phyloP scores from a whole-genome alignment of 2,329 filamentous ascomycete genomes.

The Colletotrichum eremochloae region DNA sequence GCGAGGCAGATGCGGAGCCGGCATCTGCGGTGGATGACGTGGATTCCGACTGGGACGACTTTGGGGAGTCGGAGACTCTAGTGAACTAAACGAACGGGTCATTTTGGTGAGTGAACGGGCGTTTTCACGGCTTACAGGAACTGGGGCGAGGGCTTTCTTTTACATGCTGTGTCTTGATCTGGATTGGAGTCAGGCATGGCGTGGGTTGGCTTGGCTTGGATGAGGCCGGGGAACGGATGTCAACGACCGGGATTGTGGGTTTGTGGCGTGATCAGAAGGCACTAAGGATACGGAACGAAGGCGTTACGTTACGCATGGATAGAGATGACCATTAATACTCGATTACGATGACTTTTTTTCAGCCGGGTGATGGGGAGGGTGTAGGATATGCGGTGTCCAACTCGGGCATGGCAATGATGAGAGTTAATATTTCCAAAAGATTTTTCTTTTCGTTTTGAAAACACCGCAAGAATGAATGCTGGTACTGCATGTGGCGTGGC shows the following conservation, averaged over 20 bases:
- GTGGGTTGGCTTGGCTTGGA: neutral
- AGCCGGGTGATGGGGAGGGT: neutral
- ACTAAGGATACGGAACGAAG: slow-evolving; percentile 13
- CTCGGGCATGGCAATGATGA: neutral
- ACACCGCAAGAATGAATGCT: no score
- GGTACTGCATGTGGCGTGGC: no score
- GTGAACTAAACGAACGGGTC: neutral
- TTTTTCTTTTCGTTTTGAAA: no score
- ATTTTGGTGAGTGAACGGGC: neutral
- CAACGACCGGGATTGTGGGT: neutral
- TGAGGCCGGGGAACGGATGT: neutral
- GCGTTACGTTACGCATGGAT: slow-evolving; percentile 19
- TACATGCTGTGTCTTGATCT: neutral
- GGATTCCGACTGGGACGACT: slow-evolving; percentile 21
- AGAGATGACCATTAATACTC: slow-evolving; percentile 38
- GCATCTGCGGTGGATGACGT: neutral
- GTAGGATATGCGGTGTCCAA: neutral
- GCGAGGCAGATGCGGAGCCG: neutral
- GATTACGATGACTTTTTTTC: slow-evolving; percentile 14
- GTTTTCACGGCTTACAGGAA: slow-evolving; percentile 29
- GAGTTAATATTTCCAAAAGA: neutral
- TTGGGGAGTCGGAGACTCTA: neutral
- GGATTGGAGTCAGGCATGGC: slow-evolving; percentile 18
- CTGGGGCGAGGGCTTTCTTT: neutral
- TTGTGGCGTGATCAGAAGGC: slow-evolving; percentile 24